Percentiles rank a stretch among this genome's conserved stretches.
Conservation (phyloP, 2,329 filamentous ascomycete species). For the Thielaviopsis ethacetica region DNA sequence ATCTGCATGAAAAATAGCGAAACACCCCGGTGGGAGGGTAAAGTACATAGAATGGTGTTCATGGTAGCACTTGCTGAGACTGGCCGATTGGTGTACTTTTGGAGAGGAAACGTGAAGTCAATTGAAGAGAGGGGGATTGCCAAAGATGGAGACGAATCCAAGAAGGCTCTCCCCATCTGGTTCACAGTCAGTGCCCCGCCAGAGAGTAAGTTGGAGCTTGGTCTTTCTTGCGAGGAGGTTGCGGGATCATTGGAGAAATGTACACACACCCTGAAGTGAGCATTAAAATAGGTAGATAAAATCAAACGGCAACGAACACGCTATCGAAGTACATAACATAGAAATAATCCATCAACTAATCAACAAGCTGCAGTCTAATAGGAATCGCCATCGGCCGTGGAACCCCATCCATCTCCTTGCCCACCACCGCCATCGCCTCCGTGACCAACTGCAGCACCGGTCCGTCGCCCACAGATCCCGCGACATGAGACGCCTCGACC, state of each 20-base stretch:
- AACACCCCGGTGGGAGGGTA: slow-evolving; percentile 45
- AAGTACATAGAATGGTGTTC: slow-evolving; percentile 46
- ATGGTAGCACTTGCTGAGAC: background rate
- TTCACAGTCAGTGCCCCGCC: slow-evolving; percentile 18
- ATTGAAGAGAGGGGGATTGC: slow-evolving; percentile 29
- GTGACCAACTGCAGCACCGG: slow-evolving; percentile 41
- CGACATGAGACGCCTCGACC: slow-evolving; percentile 43
- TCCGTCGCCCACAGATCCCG: slow-evolving; percentile 40
- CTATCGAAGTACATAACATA: background rate
- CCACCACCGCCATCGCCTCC: slow-evolving; percentile 45
- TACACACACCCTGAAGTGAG: background rate
- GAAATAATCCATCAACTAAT: background rate
- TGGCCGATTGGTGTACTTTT: slow-evolving; percentile 54
- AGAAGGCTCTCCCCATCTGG: background rate
- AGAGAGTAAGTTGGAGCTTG: slow-evolving; percentile 40
- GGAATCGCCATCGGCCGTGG: background rate
- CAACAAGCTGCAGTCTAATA: background rate
- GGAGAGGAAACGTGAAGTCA: slow-evolving; percentile 44
- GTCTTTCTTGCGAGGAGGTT: slow-evolving; percentile 74
- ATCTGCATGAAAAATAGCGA: slow-evolving; percentile 56
- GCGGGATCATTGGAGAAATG: slow-evolving; percentile 37
- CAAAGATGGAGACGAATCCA: background rate
- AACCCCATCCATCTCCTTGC: slow-evolving; percentile 30
- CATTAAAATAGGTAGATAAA: background rate
- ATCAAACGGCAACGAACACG: background rate